Conservation (phyloP, 192 early-diverging fungal genomes). For the Backusella tarrabulga region DNA sequence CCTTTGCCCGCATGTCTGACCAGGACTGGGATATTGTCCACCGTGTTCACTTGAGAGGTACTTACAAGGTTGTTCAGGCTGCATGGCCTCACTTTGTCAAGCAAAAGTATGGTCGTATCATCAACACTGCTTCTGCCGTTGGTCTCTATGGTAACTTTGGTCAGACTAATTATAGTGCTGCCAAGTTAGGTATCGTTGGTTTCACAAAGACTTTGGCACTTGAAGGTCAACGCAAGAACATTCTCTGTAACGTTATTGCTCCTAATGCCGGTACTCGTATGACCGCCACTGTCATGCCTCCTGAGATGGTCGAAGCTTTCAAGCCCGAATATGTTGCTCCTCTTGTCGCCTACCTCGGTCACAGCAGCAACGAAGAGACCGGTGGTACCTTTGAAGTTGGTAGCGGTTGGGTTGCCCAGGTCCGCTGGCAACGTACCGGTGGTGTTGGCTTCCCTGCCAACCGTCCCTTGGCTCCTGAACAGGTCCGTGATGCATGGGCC, state of each 20-base stretch:
- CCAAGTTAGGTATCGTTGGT: constrained; percentile 91
- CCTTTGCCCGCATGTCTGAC: constrained; percentile 88
- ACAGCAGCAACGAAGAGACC: constrained; percentile 74
- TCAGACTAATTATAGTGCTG: constrained; percentile 50
- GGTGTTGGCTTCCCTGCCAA: constrained; percentile 91
- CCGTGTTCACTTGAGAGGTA: constrained; percentile 86
- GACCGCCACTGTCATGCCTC: constrained; percentile 96
- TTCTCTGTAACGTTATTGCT: constrained; percentile 92
- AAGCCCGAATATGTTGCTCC: constrained; percentile 98
- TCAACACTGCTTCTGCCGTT: constrained; percentile 92
- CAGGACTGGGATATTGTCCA: constrained; percentile 95
- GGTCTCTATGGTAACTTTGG: constrained; percentile 94
- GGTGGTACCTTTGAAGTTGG: constrained; percentile 96
- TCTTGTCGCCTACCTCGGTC: constrained; percentile 86
- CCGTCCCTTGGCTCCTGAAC: constrained; percentile 80
- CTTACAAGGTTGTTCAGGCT: constrained; percentile 92
- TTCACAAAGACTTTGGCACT: constrained; percentile 89
- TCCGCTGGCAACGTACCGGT: constrained; percentile 95
- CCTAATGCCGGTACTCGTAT: constrained; percentile 97
- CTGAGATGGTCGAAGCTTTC: constrained; percentile 91
- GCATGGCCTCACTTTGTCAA: constrained; percentile 93
- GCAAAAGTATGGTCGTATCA: constrained; percentile 93
- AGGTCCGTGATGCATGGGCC: constrained; percentile 74
- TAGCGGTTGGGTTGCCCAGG: constrained; percentile 90
- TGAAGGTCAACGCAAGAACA: constrained; percentile 90